Percentiles rank a stretch among this genome's conserved stretches.
Evolutionary conservation across 1,284 basidiomycete genomes (phyloP).

Genomic region (Apiotrichum veenhuisii): DNA sequence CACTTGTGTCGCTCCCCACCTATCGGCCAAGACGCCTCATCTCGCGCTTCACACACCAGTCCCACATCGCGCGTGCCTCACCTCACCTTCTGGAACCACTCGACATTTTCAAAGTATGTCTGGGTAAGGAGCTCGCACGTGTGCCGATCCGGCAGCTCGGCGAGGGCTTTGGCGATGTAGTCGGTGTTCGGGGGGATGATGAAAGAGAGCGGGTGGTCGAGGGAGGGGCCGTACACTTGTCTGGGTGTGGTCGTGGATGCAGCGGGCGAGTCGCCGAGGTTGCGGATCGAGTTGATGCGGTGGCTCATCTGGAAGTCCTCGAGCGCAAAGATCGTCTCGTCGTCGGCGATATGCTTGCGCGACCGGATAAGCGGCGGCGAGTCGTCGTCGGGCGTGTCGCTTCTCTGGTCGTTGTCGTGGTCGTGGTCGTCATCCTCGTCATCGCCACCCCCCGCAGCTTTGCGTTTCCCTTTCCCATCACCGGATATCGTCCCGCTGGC

Average conservation of each 20-base stretch:
- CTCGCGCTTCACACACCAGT: too few species aligned
- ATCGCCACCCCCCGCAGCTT: neutral
- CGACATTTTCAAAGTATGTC: conserved; percentile 21
- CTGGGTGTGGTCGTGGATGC: too few species aligned
- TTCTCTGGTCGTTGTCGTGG: too few species aligned
- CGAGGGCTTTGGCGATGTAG: conserved; percentile 18
- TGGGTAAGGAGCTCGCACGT: conserved; percentile 15
- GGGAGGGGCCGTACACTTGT: neutral
- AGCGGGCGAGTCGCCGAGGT: conserved; percentile 9
- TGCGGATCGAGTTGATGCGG: conserved; percentile 22
- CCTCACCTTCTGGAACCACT: conserved; percentile 23
- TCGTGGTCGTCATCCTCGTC: too few species aligned
- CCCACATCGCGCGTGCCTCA: too few species aligned
- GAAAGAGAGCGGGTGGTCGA: conserved; percentile 17
- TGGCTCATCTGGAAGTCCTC: conserved; percentile 21
- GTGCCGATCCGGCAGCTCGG: conserved; percentile 12
- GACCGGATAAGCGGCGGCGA: conserved; percentile 1
- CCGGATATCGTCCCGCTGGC: neutral
- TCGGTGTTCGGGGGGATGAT: conserved; percentile 12
- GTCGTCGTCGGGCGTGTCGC: neutral
- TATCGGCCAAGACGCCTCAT: too few species aligned
- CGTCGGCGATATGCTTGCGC: conserved; percentile 16
- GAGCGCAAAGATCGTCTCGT: conserved; percentile 23
- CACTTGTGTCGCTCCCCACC: too few species aligned
- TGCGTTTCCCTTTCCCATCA: neutral